These are phyloP conservation scores for Lachnellula subtilissima DNA, from an alignment of 2,329 filamentous ascomycete genomes.

Conservation along the genomic window DNA sequence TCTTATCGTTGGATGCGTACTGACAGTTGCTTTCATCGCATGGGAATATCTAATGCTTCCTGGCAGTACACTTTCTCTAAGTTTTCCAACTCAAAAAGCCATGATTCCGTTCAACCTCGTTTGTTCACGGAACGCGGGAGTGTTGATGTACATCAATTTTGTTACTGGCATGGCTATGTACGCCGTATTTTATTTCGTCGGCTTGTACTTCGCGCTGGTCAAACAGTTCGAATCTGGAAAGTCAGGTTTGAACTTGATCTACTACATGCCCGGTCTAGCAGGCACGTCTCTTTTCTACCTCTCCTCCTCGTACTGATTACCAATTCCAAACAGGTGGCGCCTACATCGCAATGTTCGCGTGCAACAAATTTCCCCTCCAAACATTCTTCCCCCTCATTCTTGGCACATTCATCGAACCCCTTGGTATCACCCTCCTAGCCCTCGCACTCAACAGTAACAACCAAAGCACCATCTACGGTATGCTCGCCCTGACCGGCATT, in stretches of 20 bases:
- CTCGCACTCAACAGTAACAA: slow-evolving; percentile 50
- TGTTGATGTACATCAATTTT: slow-evolving; percentile 61
- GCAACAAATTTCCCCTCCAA: slow-evolving; percentile 57
- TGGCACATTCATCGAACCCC: slow-evolving; percentile 51
- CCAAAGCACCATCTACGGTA: slow-evolving; percentile 52
- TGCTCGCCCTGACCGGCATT: slow-evolving; percentile 60
- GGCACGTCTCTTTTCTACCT: slow-evolving; percentile 34
- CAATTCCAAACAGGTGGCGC: slow-evolving; percentile 41
- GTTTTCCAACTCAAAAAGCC: slow-evolving; percentile 50
- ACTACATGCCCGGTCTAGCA: slow-evolving; percentile 59
- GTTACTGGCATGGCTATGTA: slow-evolving; percentile 48
- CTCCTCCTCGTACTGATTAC: not conserved
- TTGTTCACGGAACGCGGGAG: slow-evolving; percentile 49
- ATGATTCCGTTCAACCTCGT: slow-evolving; percentile 63
- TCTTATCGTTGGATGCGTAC: slow-evolving; percentile 34
- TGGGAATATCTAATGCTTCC: slow-evolving; percentile 43
- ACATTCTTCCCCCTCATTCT: slow-evolving; percentile 56
- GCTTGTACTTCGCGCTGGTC: slow-evolving; percentile 63
- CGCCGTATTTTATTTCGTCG: slow-evolving; percentile 63
- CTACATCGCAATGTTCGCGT: slow-evolving; percentile 52
- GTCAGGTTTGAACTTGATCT: slow-evolving; percentile 55
- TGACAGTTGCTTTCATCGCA: slow-evolving; percentile 37
- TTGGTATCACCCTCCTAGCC: slow-evolving; percentile 54
- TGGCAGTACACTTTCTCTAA: slow-evolving; percentile 40
- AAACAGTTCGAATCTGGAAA: slow-evolving; percentile 46